Percentiles rank a stretch among this genome's conserved stretches.
Evolutionary conservation across 2,329 filamentous ascomycete genomes (phyloP).

Genomic region (Fusarium anthophilum): DNA sequence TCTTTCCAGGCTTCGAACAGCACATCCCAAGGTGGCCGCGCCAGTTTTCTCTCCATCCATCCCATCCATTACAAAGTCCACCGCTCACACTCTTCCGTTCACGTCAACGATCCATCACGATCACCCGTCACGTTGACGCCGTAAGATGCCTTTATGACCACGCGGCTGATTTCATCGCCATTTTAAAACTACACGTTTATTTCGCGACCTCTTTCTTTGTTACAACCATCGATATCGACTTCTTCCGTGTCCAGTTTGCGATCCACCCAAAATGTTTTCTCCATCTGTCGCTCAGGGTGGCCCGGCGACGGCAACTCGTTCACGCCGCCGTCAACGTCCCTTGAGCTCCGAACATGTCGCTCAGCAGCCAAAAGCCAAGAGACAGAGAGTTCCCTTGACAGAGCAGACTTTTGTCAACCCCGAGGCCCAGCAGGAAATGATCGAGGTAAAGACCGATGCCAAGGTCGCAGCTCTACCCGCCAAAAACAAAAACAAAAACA

Average conservation of each 20-base stretch:
- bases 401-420: conserved; percentile 67
- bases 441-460: conserved; percentile 64
- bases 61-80: conserved; percentile 35
- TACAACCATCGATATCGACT: conserved; percentile 23
- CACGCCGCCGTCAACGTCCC: conserved; percentile 69
- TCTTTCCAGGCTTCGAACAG: conserved; percentile 25
- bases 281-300: conserved; percentile 61
- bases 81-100: conserved; percentile 33
- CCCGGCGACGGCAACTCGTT: conserved; percentile 66
- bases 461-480: conserved; percentile 57
- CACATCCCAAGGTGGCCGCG: neutral
- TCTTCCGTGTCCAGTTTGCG: conserved; percentile 27
- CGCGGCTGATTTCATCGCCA: conserved; percentile 39
- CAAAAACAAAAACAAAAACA: conserved; percentile 58
- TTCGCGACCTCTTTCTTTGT: conserved; percentile 19
- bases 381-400: conserved; percentile 65
- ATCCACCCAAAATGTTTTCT: conserved; percentile 65
- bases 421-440: conserved; percentile 61
- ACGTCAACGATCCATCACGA: conserved; percentile 29
- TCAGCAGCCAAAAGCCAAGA: conserved; percentile 71
- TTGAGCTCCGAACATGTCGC: conserved; percentile 62
- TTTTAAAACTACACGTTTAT: conserved; percentile 22
- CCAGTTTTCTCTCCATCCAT: conserved; percentile 35
- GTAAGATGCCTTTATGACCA: conserved; percentile 43
- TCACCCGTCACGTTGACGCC: conserved; percentile 29